Percentiles rank a stretch among this genome's conserved stretches.
Evolutionary conservation across 108 stramenopile species (phyloP).

Genomic region (Cylindrotheca closterium): DNA sequence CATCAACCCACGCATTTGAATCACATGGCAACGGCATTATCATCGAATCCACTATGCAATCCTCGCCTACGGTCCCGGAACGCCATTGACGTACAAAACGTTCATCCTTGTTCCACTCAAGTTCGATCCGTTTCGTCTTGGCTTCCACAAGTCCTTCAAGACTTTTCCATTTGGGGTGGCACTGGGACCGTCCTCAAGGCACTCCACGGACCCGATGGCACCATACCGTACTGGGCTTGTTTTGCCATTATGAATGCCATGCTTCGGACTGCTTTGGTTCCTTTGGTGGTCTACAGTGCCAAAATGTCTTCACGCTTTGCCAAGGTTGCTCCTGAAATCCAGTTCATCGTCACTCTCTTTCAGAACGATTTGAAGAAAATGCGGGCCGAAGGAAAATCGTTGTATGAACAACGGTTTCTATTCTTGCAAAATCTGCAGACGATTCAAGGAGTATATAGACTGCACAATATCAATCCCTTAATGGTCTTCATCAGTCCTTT

Average conservation of each 20-base stretch:
- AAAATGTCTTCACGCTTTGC: slow-evolving; percentile 61
- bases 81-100: no score
- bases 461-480: slow-evolving; percentile 72
- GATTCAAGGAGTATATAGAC: slow-evolving; percentile 55
- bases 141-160: slow-evolving; percentile 51
- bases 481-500: slow-evolving; percentile 74
- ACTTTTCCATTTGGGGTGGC: slow-evolving; percentile 68
- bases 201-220: slow-evolving; percentile 48
- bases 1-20: no score
- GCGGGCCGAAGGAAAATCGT: slow-evolving; percentile 35
- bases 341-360: slow-evolving; percentile 70
- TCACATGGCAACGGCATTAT: no score
- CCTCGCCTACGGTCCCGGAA: no score
- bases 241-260: slow-evolving; percentile 69
- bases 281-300: slow-evolving; percentile 71
- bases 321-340: slow-evolving; percentile 81
- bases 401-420: slow-evolving; percentile 35
- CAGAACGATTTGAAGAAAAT: slow-evolving; percentile 63
- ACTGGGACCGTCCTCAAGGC: slow-evolving; percentile 54
- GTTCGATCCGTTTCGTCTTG: slow-evolving; percentile 31
- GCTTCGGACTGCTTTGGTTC: slow-evolving; percentile 62
- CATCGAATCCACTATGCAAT: no score
- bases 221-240: slow-evolving; percentile 77
- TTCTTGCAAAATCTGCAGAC: slow-evolving; percentile 51
- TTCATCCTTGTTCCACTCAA: no score